Base-by-base conservation (phyloP, 805 yeast species). In the Debaryomyces tyrocola region DNA sequence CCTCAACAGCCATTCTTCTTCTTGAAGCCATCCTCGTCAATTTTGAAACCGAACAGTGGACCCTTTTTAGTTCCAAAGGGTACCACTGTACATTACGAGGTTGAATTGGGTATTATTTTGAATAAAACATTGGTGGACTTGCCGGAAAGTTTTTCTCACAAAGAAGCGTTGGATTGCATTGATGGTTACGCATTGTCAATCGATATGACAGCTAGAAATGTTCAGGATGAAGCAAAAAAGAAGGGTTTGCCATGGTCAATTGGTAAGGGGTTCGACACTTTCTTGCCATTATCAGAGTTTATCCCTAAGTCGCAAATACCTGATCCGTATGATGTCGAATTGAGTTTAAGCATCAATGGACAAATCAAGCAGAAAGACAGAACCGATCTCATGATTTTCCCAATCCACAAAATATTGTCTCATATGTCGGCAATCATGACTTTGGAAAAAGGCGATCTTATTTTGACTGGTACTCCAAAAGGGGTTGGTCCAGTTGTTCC, bases 211-310 rank as follows among this genome's bases (percentile, higher is more conserved):
- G 98, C 96, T 0, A 80, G 99, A 64, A 90, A 91, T 59, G 95
- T 94, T 27, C 99, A 94, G 69, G 91, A 87, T 59, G 96, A 84
- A 58, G 97, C 97, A 33, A 94, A 94, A 69, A 79, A 78, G 69
- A 90, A 89, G 66, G 98, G 98, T 1, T 75, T 92, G 44, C 99
- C 99, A 4, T 94, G 99, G 99, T 70, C 92, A 4, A 89, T 90
- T 53, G 96, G 94, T 31, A 94, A 94, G 63, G 99, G 99, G 0
- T 92, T 90, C 64, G 99, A 94, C 61, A 92, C 99, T 0, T 94
- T 94, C 66, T 75, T 88, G 63, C 99, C 99, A 1, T 62, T 94
- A n/a, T 85, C 96, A 6, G 66, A 72, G 17, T 80, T 83, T 53
- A 84, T 94, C 45, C 80, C 91, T 8, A 85, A 87, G 58, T 64